phyloP scores from a whole-genome alignment of 768 basidiomycete genomes.

The Auricularia auricula-judae region DNA sequence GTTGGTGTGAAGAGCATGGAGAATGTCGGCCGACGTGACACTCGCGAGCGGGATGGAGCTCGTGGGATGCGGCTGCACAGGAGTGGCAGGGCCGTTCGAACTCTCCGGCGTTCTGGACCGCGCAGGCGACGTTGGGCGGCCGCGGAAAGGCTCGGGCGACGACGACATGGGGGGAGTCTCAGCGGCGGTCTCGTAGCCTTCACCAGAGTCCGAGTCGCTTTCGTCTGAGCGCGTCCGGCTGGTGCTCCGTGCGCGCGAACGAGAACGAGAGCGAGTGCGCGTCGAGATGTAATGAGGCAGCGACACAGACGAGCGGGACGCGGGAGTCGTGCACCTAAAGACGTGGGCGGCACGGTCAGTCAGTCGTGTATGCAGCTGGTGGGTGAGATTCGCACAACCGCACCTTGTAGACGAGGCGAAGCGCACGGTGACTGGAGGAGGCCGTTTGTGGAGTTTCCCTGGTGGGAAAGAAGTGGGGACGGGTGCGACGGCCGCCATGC shows the following conservation, averaged over 20 bases:
- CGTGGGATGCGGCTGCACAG: not conserved
- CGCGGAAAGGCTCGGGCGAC: not conserved
- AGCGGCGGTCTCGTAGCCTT: not conserved
- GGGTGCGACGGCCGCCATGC: not conserved
- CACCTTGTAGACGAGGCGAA: not conserved
- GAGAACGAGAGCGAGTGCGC: not conserved
- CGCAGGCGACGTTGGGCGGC: not conserved
- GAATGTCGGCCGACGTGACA: not conserved
- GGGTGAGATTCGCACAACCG: not conserved
- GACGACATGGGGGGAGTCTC: not conserved
- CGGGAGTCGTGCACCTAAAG: not conserved
- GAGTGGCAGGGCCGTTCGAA: not conserved
- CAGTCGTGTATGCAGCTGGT: no score
- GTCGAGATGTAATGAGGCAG: not conserved
- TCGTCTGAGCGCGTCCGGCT: not conserved
- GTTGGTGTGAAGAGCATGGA: not conserved
- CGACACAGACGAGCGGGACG: not conserved
- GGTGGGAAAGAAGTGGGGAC: not conserved
- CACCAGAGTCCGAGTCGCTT: not conserved
- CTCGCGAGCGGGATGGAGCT: not conserved
- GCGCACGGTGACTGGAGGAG: not conserved
- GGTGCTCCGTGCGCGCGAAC: not conserved
- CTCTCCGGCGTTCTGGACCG: not conserved
- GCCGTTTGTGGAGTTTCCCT: not conserved
- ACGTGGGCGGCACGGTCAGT: not conserved